These are phyloP conservation scores for Vickermania ingenoplastis DNA, from an alignment of 208 protist species.

Conservation along the genomic window DNA sequence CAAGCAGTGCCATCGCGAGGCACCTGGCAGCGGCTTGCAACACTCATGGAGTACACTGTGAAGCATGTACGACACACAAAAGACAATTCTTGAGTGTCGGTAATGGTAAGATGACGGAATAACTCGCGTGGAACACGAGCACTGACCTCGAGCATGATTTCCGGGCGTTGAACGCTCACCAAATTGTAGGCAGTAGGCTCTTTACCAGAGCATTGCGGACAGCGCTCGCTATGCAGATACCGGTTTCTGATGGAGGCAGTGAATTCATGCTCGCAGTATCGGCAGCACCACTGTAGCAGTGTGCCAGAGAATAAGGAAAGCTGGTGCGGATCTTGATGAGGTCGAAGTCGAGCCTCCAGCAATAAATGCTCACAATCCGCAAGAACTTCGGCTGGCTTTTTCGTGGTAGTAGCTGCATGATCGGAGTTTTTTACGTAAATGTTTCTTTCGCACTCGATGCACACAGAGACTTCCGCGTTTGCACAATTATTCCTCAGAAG, in stretches of 20 bases:
- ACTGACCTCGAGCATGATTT: conserved; percentile 59
- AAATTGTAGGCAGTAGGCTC: conserved; percentile 36
- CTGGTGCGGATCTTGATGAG: conserved; percentile 34
- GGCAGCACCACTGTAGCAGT: conserved; percentile 51
- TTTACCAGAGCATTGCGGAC: conserved; percentile 57
- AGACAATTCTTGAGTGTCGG: conserved; percentile 39
- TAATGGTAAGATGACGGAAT: conserved; percentile 41
- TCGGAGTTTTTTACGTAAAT: too few species aligned
- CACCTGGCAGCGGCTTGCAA: conserved; percentile 45
- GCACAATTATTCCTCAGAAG: neutral
- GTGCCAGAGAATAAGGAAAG: conserved; percentile 39
- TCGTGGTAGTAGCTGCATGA: neutral
- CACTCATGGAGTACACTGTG: conserved; percentile 54
- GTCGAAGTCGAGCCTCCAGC: conserved; percentile 35
- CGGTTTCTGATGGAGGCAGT: conserved; percentile 38
- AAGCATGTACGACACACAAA: conserved; percentile 74
- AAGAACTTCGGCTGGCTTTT: conserved; percentile 11
- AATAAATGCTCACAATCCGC: conserved; percentile 39
- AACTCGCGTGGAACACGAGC: conserved; percentile 26
- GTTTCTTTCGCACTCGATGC: too few species aligned
- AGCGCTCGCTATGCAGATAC: conserved; percentile 42
- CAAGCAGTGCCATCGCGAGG: conserved; percentile 37
- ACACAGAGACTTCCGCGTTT: neutral
- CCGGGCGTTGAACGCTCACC: conserved; percentile 55
- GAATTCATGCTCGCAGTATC: conserved; percentile 46